phyloP scores from a whole-genome alignment of 495 filamentous ascomycete genomes.

The Neurospora intermedia region DNA sequence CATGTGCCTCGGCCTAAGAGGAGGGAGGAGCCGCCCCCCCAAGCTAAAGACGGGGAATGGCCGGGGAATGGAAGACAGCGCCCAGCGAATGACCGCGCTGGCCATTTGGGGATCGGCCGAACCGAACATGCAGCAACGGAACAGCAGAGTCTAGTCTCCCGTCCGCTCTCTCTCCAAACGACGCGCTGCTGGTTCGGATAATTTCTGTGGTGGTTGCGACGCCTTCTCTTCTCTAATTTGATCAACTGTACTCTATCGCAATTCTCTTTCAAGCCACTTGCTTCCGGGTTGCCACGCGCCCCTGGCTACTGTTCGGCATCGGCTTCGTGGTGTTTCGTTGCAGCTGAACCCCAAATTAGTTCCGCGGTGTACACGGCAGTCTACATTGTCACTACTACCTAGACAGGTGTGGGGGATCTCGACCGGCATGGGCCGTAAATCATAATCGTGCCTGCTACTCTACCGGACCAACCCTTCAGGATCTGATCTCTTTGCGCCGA shows the following conservation, averaged over 20 bases:
- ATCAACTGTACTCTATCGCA: neutral
- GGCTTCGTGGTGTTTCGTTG: neutral
- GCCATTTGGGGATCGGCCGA: neutral
- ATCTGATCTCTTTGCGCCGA: neutral
- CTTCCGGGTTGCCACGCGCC: neutral
- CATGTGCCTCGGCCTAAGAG: conserved; percentile 18
- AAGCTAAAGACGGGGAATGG: neutral
- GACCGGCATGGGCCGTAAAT: neutral
- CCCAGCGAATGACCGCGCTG: neutral
- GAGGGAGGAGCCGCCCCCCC: conserved; percentile 3
- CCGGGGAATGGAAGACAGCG: neutral
- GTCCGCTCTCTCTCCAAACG: neutral
- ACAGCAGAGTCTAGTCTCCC: neutral
- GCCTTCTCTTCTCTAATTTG: neutral
- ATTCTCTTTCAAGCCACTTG: neutral
- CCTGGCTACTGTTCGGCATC: neutral
- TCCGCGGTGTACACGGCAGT: neutral
- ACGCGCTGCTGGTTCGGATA: neutral
- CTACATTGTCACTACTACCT: neutral
- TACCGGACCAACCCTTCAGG: neutral
- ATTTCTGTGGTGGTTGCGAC: neutral
- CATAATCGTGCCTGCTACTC: neutral
- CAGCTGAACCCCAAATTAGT: neutral
- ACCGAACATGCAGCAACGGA: neutral
- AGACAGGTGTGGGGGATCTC: neutral